Evolutionary conservation across 345 rosid species (phyloP).

Genomic region (Arabidopsis suecica): DNA sequence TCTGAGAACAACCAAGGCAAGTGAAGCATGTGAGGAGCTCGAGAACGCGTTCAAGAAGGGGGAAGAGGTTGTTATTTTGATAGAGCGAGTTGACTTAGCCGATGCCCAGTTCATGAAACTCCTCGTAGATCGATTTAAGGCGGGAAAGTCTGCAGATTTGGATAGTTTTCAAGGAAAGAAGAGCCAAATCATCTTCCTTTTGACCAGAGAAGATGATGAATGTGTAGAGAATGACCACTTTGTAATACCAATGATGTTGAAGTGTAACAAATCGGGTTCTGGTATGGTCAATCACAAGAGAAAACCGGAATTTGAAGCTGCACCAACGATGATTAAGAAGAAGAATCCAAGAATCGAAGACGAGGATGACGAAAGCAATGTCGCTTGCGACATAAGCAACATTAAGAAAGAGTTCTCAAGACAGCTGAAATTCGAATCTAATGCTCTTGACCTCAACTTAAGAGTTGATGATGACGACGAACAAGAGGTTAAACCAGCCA

Average conservation of each 20-base stretch:
- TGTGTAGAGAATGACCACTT: conserved; percentile 37
- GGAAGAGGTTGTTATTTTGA: conserved; percentile 56
- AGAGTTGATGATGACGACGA: conserved; percentile 52
- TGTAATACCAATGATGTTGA: conserved; percentile 64
- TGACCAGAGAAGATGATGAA: conserved; percentile 57
- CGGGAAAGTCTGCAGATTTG: conserved; percentile 45
- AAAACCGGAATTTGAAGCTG: conserved; percentile 54
- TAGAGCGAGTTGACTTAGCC: conserved; percentile 71
- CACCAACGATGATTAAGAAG: conserved; percentile 38
- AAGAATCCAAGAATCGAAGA: conserved; percentile 54
- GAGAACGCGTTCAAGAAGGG: conserved; percentile 38
- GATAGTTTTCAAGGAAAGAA: conserved; percentile 25
- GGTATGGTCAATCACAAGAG: conserved; percentile 56
- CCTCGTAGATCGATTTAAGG: conserved; percentile 57
- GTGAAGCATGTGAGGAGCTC: conserved; percentile 48
- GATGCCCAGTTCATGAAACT: conserved; percentile 54
- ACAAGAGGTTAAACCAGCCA: background rate
- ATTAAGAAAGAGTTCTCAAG: conserved; percentile 55
- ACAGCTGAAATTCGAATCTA: conserved; percentile 58
- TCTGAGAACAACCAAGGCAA: conserved; percentile 39
- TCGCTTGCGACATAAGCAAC: conserved; percentile 43
- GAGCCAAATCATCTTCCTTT: conserved; percentile 56
- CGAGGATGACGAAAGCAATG: conserved; percentile 43
- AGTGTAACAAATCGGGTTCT: conserved; percentile 47
- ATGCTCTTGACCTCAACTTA: conserved; percentile 74